Evolutionary conservation across 805 yeast genomes (phyloP).

Genomic region (Ogataea populi-albae): DNA sequence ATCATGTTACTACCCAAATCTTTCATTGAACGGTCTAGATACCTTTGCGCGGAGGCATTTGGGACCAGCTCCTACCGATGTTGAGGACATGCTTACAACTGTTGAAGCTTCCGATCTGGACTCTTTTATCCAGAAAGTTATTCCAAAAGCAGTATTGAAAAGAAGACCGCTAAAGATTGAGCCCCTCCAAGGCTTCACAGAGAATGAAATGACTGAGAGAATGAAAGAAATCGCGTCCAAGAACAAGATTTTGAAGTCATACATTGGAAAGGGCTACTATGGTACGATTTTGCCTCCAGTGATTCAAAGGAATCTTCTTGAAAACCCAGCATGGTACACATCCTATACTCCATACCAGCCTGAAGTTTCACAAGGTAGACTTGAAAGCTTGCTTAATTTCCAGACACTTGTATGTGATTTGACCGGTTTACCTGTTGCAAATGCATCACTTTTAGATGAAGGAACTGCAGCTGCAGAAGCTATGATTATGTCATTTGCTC

Average conservation of each 20-base stretch:
- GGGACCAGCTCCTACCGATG: conserved; percentile 72
- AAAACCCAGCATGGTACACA: conserved; percentile 98
- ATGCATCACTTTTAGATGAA: conserved; percentile 92
- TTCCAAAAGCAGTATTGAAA: conserved; percentile 73
- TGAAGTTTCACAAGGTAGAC: conserved; percentile 94
- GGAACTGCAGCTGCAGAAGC: conserved; percentile 99
- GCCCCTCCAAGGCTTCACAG: conserved; percentile 76
- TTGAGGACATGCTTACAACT: conserved; percentile 58
- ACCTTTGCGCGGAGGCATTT: conserved; percentile 88
- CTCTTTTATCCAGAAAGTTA: conserved; percentile 65
- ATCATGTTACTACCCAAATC: conserved; percentile 43
- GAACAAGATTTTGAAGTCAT: conserved; percentile 69
- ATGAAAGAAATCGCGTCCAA: conserved; percentile 67
- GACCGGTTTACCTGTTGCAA: conserved; percentile 93
- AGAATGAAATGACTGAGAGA: conserved; percentile 72
- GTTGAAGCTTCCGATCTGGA: conserved; percentile 68
- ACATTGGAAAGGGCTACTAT: conserved; percentile 92
- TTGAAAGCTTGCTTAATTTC: conserved; percentile 84
- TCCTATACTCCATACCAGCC: conserved; percentile 99
- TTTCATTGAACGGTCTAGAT: conserved; percentile 46
- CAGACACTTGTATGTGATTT: conserved; percentile 90
- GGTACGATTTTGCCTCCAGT: conserved; percentile 90
- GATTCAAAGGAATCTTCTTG: conserved; percentile 86
- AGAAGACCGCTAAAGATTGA: conserved; percentile 63
- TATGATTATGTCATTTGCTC: conserved; percentile 76